Percentiles rank a stretch among this genome's conserved stretches.
Evolutionary conservation across 352 stramenopile genomes (phyloP).

Genomic region (Phytophthora nicotianae): DNA sequence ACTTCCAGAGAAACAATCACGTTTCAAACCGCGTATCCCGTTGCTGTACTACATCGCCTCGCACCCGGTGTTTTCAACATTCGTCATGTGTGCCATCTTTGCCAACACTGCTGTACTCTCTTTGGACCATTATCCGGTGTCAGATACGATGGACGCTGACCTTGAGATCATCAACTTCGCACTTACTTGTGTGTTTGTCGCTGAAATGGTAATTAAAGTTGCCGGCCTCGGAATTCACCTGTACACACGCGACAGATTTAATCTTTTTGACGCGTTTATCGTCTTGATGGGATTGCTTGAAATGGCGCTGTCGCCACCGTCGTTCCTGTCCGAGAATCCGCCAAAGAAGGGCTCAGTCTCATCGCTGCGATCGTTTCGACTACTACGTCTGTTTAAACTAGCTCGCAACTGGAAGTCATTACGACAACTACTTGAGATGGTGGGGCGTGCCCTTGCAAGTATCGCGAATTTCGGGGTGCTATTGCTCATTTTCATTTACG

Average conservation of each 20-base stretch:
- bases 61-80: slow-evolving; percentile 49
- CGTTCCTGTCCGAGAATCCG: slow-evolving; percentile 59
- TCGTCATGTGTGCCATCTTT: slow-evolving; percentile 78
- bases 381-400: slow-evolving; percentile 95
- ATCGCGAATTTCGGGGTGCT: slow-evolving; percentile 94
- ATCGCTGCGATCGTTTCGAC: slow-evolving; percentile 85
- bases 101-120: slow-evolving; percentile 82
- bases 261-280: slow-evolving; percentile 85
- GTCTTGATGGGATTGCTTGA: slow-evolving; percentile 75
- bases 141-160: slow-evolving; percentile 38
- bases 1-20: slow-evolving; percentile 10
- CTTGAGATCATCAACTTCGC: slow-evolving; percentile 81
- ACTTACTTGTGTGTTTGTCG: slow-evolving; percentile 70
- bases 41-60: slow-evolving; percentile 61
- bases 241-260: slow-evolving; percentile 79
- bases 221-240: slow-evolving; percentile 66
- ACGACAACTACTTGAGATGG: slow-evolving; percentile 90
- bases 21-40: slow-evolving; percentile 29
- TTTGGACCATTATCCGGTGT: slow-evolving; percentile 87
- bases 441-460: slow-evolving; percentile 85
- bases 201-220: slow-evolving; percentile 83
- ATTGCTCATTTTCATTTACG: slow-evolving; percentile 95
- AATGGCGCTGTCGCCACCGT: slow-evolving; percentile 63
- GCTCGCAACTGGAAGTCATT: slow-evolving; percentile 91
- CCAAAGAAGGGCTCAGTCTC: slow-evolving; percentile 79